Evolutionary conservation across 306 rosid genomes (phyloP).

Genomic region (Lagenaria siceraria): DNA sequence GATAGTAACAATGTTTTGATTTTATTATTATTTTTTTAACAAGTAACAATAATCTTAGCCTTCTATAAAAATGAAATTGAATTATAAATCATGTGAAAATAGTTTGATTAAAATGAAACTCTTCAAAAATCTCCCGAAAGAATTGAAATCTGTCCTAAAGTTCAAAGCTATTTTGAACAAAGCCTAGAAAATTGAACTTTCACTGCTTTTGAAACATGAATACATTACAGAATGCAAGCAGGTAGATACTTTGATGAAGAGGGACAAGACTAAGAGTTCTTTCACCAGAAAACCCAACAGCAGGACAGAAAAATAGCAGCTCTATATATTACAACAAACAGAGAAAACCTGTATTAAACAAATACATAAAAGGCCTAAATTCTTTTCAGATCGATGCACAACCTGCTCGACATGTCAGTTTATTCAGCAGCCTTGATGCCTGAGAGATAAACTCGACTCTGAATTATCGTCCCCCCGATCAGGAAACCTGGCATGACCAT

Average conservation of each 20-base stretch:
- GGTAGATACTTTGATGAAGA: neutral
- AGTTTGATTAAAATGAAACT: no score
- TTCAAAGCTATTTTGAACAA: neutral
- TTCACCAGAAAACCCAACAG: neutral
- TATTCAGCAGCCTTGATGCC: slow-evolving; percentile 88
- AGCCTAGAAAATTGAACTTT: neutral
- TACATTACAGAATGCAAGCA: neutral
- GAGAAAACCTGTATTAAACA: slow-evolving; percentile 12
- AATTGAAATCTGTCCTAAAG: no score
- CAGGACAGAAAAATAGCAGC: neutral
- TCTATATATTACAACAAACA: slow-evolving; percentile 7
- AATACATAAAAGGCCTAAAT: slow-evolving; percentile 15
- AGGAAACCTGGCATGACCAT: slow-evolving; percentile 98
- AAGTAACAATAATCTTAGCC: no score
- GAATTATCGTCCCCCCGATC: slow-evolving; percentile 79
- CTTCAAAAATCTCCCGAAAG: no score
- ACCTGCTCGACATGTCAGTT: slow-evolving; percentile 6
- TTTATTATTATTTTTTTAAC: no score
- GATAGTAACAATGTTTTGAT: no score
- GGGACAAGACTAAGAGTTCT: neutral
- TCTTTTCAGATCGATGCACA: slow-evolving; percentile 8
- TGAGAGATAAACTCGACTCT: slow-evolving; percentile 88
- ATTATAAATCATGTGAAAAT: no score
- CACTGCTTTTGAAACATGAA: neutral
- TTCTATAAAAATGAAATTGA: no score